These are phyloP conservation scores for Fusarium armeniacum DNA, from an alignment of 2,329 filamentous ascomycete genomes.

Conservation along the genomic window DNA sequence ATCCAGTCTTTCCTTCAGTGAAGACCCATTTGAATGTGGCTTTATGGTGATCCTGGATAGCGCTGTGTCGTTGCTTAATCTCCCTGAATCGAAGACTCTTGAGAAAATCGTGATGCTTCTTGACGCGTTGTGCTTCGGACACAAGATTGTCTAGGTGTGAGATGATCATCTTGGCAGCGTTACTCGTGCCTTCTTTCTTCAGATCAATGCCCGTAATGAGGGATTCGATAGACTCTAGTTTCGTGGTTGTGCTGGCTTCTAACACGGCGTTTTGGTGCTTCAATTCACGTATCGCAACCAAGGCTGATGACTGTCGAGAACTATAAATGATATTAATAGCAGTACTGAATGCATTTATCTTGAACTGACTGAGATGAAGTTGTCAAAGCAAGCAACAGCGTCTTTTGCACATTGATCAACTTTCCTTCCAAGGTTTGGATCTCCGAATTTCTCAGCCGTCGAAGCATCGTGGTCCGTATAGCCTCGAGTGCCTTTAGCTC, in stretches of 20 bases:
- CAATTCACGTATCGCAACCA: background rate
- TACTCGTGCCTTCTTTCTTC: background rate
- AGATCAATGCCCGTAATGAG: background rate
- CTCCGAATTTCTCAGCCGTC: background rate
- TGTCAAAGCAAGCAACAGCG: background rate
- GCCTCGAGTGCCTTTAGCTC: rapidly evolving
- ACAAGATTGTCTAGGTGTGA: background rate
- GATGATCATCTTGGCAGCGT: background rate
- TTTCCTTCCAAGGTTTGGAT: background rate
- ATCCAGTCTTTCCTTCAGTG: background rate
- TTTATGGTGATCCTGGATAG: background rate
- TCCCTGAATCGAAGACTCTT: background rate
- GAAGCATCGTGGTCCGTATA: background rate
- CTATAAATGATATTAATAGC: rapidly evolving
- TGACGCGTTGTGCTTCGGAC: background rate
- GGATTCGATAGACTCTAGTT: background rate
- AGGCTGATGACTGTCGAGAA: background rate
- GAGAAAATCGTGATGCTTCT: background rate
- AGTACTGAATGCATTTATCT: rapidly evolving
- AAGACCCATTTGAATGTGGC: background rate
- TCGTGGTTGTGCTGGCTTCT: background rate
- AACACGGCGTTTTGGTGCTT: background rate
- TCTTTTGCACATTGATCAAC: background rate
- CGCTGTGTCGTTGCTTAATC: conserved; percentile 2
- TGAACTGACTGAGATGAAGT: background rate